phyloP scores from a whole-genome alignment of 2,329 filamentous ascomycete species.

The Trichoderma sp. region DNA sequence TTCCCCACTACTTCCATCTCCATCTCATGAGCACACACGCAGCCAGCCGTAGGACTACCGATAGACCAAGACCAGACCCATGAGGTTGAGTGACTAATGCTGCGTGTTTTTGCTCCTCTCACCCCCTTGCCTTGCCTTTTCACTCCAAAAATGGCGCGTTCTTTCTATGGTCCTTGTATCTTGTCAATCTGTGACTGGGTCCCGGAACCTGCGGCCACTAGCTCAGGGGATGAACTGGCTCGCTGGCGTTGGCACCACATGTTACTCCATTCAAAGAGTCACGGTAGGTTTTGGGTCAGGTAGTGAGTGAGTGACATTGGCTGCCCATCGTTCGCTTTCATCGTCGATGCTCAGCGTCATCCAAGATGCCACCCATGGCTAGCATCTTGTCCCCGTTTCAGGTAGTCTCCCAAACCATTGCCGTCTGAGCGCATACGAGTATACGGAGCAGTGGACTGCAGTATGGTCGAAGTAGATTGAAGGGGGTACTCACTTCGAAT shows the following conservation, averaged over 20 bases:
- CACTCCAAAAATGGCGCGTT: conserved; percentile 18
- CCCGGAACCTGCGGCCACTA: conserved; percentile 21
- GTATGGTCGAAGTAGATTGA: background rate
- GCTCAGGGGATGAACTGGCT: conserved; percentile 21
- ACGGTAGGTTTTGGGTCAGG: background rate
- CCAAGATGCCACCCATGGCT: background rate
- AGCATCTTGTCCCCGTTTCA: background rate
- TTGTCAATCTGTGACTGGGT: conserved; percentile 19
- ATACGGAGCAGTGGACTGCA: background rate
- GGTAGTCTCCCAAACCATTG: background rate
- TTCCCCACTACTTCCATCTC: conserved; percentile 5
- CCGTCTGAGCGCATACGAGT: background rate
- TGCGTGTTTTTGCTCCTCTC: background rate
- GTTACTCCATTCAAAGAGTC: background rate
- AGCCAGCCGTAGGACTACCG: background rate
- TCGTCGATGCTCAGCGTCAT: conserved; percentile 8
- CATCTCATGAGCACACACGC: background rate
- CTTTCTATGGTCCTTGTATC: background rate
- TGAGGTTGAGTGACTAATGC: conserved; percentile 1
- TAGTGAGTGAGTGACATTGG: background rate
- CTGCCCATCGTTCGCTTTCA: background rate
- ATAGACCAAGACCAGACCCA: background rate
- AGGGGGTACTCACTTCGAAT: background rate
- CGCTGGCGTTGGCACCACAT: conserved; percentile 4
- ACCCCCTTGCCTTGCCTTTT: background rate